Base-by-base conservation (phyloP, 176 grass and related monocot species). In the Avena sativa region DNA sequence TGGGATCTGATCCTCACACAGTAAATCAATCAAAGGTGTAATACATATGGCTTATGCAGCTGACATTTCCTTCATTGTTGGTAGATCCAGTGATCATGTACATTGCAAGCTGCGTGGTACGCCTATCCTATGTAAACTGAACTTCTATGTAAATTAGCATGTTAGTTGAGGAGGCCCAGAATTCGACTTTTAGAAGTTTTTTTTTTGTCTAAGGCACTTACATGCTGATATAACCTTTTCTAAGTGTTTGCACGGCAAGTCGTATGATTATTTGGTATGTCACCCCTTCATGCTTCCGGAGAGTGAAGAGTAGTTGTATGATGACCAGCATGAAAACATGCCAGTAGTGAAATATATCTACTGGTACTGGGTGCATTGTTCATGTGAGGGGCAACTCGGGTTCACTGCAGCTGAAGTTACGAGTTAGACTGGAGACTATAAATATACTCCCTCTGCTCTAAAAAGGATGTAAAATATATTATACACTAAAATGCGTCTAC, bases 71-170 rank as follows among this genome's bases (percentile, higher is more conserved):
- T 65, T 38, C 13, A 2, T 0, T 26, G 44, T 68, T 59, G 7
- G 53, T 83, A 72, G 74, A 55, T 80, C 79, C 73, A 60, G 65
- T 79, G 40, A 64, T 38, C 3, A 0, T 80, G 81, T 87, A 87
- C 48, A 87, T 60, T 51, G 25, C 38, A 65, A 58, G 65, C 65
- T 71, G 74, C 46, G 28, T 8, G 65, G 1, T 25, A 78, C 73
- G 48, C 57, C 34, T 56, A 74, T 83, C 80, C 79, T 68, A 10
- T 64, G 14, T 55, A 46, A 79, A 79, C n/a, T 73, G 34, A 59
- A 30, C 13, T 75, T 15, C 9, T 62, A 46, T 87, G 59, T 91
- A 83, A 80, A 91, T 84, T 52, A 68, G 23, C 9, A 25, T 60
- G 75, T 49, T 74, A 66, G 6, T 19, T 14, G 65, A 23, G 19